Evolutionary conservation across 352 stramenopile species (phyloP).

Genomic region (Pythium utonaiense): DNA sequence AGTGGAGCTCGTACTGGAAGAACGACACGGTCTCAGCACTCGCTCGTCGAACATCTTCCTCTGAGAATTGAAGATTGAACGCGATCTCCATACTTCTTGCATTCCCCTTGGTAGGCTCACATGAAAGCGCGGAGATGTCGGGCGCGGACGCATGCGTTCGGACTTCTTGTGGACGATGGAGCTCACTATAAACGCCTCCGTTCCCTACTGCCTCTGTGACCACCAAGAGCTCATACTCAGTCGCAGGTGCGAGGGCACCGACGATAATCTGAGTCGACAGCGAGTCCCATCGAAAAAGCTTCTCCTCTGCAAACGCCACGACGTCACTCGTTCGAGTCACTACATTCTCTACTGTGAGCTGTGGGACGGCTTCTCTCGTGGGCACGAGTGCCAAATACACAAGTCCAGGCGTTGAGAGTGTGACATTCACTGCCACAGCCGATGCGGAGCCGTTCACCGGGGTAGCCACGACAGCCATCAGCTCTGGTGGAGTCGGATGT

Average conservation of each 20-base stretch:
- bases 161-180: constrained; percentile 27
- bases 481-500: constrained; percentile 39
- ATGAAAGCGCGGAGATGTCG: constrained; percentile 29
- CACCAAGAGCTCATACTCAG: constrained; percentile 54
- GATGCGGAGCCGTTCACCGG: constrained; percentile 39
- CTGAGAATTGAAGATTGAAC: constrained; percentile 39
- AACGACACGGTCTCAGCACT: constrained; percentile 30
- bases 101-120: constrained; percentile 35
- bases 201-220: constrained; percentile 50
- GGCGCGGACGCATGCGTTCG: constrained; percentile 56
- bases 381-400: constrained; percentile 53
- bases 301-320: constrained; percentile 22
- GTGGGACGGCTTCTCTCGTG: constrained; percentile 2
- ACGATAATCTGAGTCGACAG: constrained; percentile 29
- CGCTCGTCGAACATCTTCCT: constrained; percentile 33
- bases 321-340: neutral
- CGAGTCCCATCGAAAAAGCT: constrained; percentile 25
- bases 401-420: constrained; percentile 34
- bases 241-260: constrained; percentile 34
- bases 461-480: constrained; percentile 20
- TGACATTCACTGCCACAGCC: constrained; percentile 29
- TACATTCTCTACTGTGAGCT: constrained; percentile 11
- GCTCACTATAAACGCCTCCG: constrained; percentile 46
- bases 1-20: constrained; percentile 52
- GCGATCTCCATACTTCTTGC: constrained; percentile 37